Base-by-base conservation (phyloP, 202 grass and related monocot genomes). In the Saccharum hybrid region DNA sequence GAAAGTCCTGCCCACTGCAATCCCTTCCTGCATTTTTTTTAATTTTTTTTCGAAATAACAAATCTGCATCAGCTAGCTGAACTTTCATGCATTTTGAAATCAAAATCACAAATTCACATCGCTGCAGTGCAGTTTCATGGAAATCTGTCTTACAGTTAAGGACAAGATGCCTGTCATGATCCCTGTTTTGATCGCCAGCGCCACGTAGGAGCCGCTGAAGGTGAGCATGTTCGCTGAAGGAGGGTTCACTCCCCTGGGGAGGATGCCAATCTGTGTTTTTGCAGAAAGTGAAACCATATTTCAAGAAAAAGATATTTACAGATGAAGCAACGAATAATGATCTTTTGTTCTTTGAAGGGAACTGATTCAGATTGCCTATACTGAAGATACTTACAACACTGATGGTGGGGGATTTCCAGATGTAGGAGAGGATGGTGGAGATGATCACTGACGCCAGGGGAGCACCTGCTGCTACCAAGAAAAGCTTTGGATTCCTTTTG, bases 391-490 rank as follows among this genome's bases (percentile, higher is more conserved):
- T 91, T 88, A 99, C 97, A 68, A 93, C 81, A 68, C 89, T 94
- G 76, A 99, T 94, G 73, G 82, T 88, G 16, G 92, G 91, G 66
- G 90, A 90, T 90, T 92, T 94, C 74, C 91, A 88, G 43, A 89
- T 34, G 66, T 89, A 96, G 23, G 91, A 96, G 46, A 96, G 82
- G 78, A 94, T 10, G 66, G 97, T 99, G 75, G 97, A 99, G 80
- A 89, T 72, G 63, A 99, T 94, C 71, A 99, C 97, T 18, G 83
- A 99, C 13, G 86, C 38, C 48, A 99, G 84, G 71, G 93, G 97
- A 66, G 97, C 93, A 63, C 86, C 93, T 68, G 97, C 93, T 75
- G 97, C 92, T 10, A 99, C 76, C 97, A 91, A 99, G 87, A 96
- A 99, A 12, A 96, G 93, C 73, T 94, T 91, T 12, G 97, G 97